Conservation (phyloP, 2,329 filamentous ascomycete genomes). For the Falciphora oryzae region DNA sequence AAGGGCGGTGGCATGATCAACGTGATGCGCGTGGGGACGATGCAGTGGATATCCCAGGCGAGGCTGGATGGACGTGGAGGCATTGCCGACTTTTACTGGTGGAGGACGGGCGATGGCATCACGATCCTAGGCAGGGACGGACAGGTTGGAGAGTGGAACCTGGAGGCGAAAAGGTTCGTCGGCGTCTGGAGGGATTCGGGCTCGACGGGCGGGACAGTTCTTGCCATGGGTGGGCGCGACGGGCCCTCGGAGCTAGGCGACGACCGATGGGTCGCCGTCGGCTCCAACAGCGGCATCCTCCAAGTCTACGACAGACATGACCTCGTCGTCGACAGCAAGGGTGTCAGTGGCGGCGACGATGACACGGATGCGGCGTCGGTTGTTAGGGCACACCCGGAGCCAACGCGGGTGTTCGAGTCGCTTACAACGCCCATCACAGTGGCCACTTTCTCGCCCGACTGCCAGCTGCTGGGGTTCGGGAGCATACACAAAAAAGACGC, state of each 20-base stretch:
- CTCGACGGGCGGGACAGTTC: conserved; percentile 74
- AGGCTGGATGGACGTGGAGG: conserved; percentile 77
- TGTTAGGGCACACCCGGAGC: conserved; percentile 64
- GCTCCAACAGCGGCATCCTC: conserved; percentile 79
- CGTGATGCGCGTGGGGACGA: conserved; percentile 69
- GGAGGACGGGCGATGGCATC: conserved; percentile 76
- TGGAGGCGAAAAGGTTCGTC: conserved; percentile 62
- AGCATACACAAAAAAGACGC: conserved; percentile 86
- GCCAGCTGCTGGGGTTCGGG: conserved; percentile 81
- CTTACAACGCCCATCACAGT: conserved; percentile 79
- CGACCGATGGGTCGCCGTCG: conserved; percentile 84
- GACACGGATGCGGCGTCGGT: conserved; percentile 27
- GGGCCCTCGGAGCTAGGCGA: conserved; percentile 61
- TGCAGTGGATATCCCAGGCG: conserved; percentile 82
- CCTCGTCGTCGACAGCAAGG: conserved; percentile 48
- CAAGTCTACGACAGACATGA: conserved; percentile 85
- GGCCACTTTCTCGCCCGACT: conserved; percentile 78
- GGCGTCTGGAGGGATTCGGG: conserved; percentile 88
- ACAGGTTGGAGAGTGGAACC: conserved; percentile 83
- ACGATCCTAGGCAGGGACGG: conserved; percentile 80
- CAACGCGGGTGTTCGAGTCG: conserved; percentile 71
- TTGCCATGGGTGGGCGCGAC: conserved; percentile 65
- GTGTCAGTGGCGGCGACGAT: conserved; percentile 22
- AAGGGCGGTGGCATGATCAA: conserved; percentile 90
- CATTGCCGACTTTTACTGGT: conserved; percentile 90